Percentiles rank a stretch among this genome's conserved stretches.
Conservation (phyloP, 2,329 filamentous ascomycete species). For the Microsporum canis region DNA sequence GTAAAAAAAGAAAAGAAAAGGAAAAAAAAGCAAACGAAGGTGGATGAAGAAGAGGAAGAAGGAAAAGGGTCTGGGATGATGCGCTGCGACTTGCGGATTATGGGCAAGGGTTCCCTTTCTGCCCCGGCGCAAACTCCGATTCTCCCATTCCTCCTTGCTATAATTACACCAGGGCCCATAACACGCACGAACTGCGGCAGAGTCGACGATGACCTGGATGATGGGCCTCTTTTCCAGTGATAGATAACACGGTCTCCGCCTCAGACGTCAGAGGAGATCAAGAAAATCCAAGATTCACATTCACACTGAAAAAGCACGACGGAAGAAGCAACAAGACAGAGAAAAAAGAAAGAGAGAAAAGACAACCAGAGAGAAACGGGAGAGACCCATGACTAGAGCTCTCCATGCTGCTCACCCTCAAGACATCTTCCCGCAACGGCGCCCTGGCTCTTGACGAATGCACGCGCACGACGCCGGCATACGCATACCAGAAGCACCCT, state of each 20-base stretch:
- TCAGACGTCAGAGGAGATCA: not conserved
- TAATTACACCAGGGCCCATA: not conserved
- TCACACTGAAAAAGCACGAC: not conserved
- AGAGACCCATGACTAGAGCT: not conserved
- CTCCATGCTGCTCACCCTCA: slow-evolving; percentile 42
- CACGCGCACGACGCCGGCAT: slow-evolving; percentile 8
- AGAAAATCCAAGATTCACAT: not conserved
- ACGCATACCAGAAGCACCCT: not conserved
- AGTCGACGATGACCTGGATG: not conserved
- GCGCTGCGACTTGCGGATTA: not conserved
- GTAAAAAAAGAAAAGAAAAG: not conserved
- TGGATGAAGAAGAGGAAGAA: not conserved
- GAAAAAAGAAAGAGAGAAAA: not conserved
- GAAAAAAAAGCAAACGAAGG: not conserved
- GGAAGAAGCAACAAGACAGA: not conserved
- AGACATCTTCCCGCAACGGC: slow-evolving; percentile 38
- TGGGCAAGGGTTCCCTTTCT: not conserved
- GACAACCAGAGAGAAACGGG: not conserved
- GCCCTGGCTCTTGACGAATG: slow-evolving; percentile 17
- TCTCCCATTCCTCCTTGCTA: not conserved
- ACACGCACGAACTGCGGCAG: not conserved
- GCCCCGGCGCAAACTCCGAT: not conserved
- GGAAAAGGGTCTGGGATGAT: not conserved
- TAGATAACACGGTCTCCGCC: not conserved
- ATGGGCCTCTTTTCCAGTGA: not conserved